These are phyloP conservation scores for Suhomyces prunicola DNA, from an alignment of 805 yeast genomes.

Conservation along the genomic window DNA sequence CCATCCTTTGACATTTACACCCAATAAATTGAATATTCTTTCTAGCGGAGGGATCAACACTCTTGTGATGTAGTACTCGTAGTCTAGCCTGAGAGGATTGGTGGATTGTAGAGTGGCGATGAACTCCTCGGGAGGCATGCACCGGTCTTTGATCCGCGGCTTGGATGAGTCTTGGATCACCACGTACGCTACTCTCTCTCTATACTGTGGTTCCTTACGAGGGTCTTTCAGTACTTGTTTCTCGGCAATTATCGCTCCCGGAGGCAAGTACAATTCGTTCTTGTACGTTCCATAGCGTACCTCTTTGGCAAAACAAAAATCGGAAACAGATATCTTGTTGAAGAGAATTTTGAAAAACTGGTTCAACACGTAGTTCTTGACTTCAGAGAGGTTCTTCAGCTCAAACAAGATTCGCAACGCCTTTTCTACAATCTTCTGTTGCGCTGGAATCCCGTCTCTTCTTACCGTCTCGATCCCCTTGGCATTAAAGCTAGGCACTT, in stretches of 20 bases:
- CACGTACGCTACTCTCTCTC: constrained; percentile 84
- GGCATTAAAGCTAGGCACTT: constrained; percentile 76
- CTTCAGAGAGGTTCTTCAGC: constrained; percentile 63
- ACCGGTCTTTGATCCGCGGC: constrained; percentile 67
- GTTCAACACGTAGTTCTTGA: constrained; percentile 59
- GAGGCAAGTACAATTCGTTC: constrained; percentile 70
- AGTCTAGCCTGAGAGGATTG: constrained; percentile 55
- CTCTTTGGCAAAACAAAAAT: constrained; percentile 89
- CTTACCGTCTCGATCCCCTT: constrained; percentile 95
- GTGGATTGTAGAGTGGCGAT: constrained; percentile 34
- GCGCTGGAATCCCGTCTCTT: constrained; percentile 93
- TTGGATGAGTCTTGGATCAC: constrained; percentile 59
- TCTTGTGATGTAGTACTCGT: constrained; percentile 80
- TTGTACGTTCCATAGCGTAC: constrained; percentile 83
- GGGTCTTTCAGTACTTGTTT: constrained; percentile 60
- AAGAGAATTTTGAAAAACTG: constrained; percentile 66
- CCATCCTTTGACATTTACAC: constrained; percentile 80
- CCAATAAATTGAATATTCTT: constrained; percentile 75
- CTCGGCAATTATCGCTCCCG: constrained; percentile 85
- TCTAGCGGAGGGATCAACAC: constrained; percentile 88
- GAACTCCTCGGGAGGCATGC: constrained; percentile 74
- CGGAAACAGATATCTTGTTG: constrained; percentile 68
- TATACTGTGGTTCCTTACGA: constrained; percentile 79
- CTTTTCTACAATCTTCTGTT: constrained; percentile 75
- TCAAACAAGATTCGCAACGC: constrained; percentile 68